Percentiles rank a stretch among this genome's conserved stretches.
Conservation (phyloP, 2,329 filamentous ascomycete genomes). For the Diplocarpon mali region DNA sequence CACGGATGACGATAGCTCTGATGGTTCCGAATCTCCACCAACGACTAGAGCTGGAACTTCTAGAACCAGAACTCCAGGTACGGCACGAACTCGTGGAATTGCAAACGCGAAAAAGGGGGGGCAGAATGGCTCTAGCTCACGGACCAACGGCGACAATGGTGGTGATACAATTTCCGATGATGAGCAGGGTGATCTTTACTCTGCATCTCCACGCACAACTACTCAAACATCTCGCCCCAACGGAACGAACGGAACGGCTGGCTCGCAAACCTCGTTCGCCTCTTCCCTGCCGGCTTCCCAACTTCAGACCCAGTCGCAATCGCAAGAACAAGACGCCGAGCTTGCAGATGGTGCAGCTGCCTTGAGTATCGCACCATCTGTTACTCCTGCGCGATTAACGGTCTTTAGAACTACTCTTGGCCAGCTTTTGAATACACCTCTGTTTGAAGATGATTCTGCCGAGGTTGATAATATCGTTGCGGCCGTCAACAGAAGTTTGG, state of each 20-base stretch:
- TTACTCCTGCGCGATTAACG: conserved; percentile 48
- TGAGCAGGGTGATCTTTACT: conserved; percentile 30
- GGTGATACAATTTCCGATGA: conserved; percentile 33
- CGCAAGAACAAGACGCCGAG: conserved; percentile 22
- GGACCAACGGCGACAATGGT: conserved; percentile 36
- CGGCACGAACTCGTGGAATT: conserved; percentile 26
- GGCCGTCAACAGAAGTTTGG: conserved; percentile 66
- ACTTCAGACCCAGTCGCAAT: conserved; percentile 22
- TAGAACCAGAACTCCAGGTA: conserved; percentile 25
- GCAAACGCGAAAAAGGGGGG: conserved; percentile 17
- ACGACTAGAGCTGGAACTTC: conserved; percentile 22
- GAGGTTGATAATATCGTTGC: conserved; percentile 62
- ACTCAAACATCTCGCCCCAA: conserved; percentile 16
- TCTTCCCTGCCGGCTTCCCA: conserved; percentile 29
- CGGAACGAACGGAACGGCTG: conserved; percentile 7
- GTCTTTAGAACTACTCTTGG: conserved; percentile 75
- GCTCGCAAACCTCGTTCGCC: conserved; percentile 30
- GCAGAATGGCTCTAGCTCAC: conserved; percentile 25
- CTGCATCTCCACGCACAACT: conserved; percentile 21
- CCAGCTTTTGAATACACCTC: conserved; percentile 63
- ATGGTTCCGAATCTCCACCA: conserved; percentile 28
- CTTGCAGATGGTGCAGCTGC: conserved; percentile 22
- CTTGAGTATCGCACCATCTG: conserved; percentile 17
- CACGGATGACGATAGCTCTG: conserved; percentile 50
- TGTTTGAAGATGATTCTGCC: conserved; percentile 85